Conservation (phyloP, 257 asterid genomes). For the Ocimum tenuiflorum region DNA sequence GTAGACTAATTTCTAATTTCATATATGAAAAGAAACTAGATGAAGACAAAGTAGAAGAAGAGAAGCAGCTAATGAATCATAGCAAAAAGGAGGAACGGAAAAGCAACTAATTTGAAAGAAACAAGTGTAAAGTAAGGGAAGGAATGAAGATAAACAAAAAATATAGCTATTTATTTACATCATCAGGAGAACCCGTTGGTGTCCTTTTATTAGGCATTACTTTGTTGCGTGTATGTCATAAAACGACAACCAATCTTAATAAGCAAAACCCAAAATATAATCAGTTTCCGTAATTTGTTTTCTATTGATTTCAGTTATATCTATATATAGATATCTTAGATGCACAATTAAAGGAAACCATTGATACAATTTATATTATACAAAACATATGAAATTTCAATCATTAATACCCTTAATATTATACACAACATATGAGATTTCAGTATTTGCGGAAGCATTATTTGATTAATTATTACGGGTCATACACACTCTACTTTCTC, state of each 20-base stretch:
- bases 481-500: no score
- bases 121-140: neutral
- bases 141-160: neutral
- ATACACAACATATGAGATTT: no score
- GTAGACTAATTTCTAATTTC: neutral
- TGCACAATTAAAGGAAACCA: no score
- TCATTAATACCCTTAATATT: no score
- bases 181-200: slow-evolving; percentile 22
- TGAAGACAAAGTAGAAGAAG: slow-evolving; percentile 3
- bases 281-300: no score
- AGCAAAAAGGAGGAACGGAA: neutral
- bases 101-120: slow-evolving; percentile 7
- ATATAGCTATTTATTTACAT: neutral
- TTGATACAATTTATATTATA: no score
- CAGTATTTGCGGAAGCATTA: no score
- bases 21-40: slow-evolving; percentile 4
- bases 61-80: neutral
- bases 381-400: no score
- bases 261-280: no score
- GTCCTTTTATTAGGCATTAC: slow-evolving; percentile 14
- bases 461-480: no score
- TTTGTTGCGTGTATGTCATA: slow-evolving; percentile 27
- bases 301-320: no score
- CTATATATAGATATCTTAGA: no score
- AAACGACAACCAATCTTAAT: slow-evolving; percentile 26